phyloP scores from a whole-genome alignment of 805 yeast genomes.

The Saccharomycopsis javanensis region DNA sequence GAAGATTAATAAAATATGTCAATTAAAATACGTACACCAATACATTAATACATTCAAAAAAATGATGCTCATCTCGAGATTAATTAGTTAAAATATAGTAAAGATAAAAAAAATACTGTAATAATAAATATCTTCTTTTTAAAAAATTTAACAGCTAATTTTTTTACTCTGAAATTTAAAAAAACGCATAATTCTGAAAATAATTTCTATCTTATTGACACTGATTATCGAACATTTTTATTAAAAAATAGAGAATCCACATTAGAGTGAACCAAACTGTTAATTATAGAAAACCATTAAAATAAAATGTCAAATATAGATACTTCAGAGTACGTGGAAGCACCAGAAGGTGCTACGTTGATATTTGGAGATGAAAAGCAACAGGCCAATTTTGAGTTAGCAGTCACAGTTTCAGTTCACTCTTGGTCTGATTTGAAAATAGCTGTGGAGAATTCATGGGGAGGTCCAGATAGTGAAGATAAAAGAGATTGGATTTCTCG shows the following conservation, averaged over 20 bases:
- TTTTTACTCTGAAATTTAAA: too few relatives aligned
- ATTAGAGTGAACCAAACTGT: too few relatives aligned
- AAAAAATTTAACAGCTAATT: too few relatives aligned
- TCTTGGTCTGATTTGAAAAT: constrained; percentile 81
- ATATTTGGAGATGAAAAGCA: constrained; percentile 48
- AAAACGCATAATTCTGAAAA: too few relatives aligned
- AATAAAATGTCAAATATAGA: not conserved
- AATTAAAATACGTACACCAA: not conserved
- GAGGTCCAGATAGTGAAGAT: constrained; percentile 83
- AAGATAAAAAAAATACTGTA: not conserved
- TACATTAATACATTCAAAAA: not conserved
- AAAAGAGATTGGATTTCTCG: constrained; percentile 95
- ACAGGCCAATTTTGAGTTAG: constrained; percentile 84
- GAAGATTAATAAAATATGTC: not conserved
- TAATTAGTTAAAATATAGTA: not conserved
- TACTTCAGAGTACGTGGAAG: constrained; percentile 44
- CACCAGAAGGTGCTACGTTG: constrained; percentile 33
- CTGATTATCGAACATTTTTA: too few relatives aligned
- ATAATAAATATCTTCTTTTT: too few relatives aligned
- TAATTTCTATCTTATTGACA: too few relatives aligned
- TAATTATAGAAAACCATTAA: too few relatives aligned
- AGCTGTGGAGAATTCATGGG: constrained; percentile 92
- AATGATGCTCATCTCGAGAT: not conserved
- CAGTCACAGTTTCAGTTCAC: constrained; percentile 84
- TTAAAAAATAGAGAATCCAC: too few relatives aligned